Evolutionary conservation across 805 yeast genomes (phyloP), one percentile per base, ranked within the genome.

Genomic region (Maudiozyma saulgeensis): DNA sequence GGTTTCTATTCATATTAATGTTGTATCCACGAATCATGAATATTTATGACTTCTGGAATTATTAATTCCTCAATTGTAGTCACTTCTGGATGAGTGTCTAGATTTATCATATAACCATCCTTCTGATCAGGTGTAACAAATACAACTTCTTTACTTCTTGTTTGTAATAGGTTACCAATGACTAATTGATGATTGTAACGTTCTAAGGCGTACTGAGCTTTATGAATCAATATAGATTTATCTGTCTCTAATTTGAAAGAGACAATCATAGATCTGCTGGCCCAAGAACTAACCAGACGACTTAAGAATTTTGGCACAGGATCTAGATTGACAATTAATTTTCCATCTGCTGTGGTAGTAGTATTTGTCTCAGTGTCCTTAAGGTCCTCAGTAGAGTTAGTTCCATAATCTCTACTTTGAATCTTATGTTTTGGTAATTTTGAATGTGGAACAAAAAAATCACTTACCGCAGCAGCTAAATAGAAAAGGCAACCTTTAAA

Each of bases 401-500:
- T 40, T 11, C 79, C 78, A 31, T 73, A 78, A 23, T 78, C 80
- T 51, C 81, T 82, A 4, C 95, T 83, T 67, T 93, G 99, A 53
- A 93, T 93, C 68, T 93, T 93, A 69, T 93, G 99, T 59, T 88
- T 89, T 2, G 97, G 95, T 58, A 89, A 73, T 55, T 87, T 76
- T 1, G 90, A 81, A 41, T 78, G 78, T 1, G 99, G 99, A 41
- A 93, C 74, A 69, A 90, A 93, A 68, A 93, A 93, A 64, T 93
- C 99, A 7, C 96, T 87, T 0, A 93, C 99, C 0, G 99, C 99
- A 8, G 99, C 98, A 0, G 99, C 99, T 47, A 93, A 73, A 63
- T 84, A 93, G 63, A 91, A 87, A 40, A 93, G 64, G 0, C 89
- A 87, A 2, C 81, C 84, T 39, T 78, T 64, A 3, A 69, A 68